Conservation (phyloP, 805 yeast species). For the Sugiyamaella valdiviana region DNA sequence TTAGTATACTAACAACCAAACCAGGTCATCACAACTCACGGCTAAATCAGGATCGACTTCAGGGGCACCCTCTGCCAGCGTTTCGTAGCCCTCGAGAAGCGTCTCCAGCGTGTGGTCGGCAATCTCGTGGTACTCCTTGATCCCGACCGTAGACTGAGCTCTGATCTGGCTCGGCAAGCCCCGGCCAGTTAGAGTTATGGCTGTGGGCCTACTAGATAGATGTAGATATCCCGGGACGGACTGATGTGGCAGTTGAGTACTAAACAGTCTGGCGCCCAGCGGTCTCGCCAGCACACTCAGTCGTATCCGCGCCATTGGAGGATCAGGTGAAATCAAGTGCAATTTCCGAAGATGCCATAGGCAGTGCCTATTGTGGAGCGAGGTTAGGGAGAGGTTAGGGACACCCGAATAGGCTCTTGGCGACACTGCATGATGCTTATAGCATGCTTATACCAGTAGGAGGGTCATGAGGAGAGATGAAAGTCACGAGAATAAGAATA, state of each 20-base stretch:
- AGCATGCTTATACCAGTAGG: too few species aligned
- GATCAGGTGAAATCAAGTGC: neutral
- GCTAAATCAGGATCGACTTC: conserved; percentile 69
- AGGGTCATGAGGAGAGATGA: too few species aligned
- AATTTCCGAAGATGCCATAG: too few species aligned
- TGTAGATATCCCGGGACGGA: too few species aligned
- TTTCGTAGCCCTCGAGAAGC: conserved; percentile 62
- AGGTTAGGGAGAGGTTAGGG: too few species aligned
- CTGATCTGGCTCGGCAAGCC: conserved; percentile 2
- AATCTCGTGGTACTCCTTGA: conserved; percentile 49
- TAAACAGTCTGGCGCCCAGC: too few species aligned
- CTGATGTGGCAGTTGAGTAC: too few species aligned
- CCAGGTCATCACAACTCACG: conserved; percentile 29
- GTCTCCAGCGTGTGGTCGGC: conserved; percentile 67
- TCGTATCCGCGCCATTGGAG: neutral
- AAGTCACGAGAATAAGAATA: too few species aligned
- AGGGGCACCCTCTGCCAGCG: conserved; percentile 54
- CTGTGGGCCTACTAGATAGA: too few species aligned
- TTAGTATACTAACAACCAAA: neutral
- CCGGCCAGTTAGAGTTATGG: neutral
- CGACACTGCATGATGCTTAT: too few species aligned
- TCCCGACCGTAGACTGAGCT: conserved; percentile 11
- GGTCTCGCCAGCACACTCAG: neutral
- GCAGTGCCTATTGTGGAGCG: too few species aligned
- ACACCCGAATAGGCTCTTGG: too few species aligned